Evolutionary conservation across 352 stramenopile genomes (phyloP).

Genomic region (Pythium sukuiense): DNA sequence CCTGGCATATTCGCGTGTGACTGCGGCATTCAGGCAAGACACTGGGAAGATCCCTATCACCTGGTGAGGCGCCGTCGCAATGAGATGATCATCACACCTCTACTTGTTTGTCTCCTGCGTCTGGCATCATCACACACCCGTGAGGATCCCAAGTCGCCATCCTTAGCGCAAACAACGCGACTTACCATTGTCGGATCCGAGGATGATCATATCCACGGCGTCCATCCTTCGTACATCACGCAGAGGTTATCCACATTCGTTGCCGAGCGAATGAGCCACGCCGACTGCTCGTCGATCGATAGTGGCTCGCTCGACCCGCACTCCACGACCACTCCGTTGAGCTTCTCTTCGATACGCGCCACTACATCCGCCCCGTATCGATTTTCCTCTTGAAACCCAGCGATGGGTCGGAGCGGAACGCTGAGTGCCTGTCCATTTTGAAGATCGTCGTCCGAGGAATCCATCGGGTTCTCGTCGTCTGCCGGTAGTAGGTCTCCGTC

Average conservation of each 20-base stretch:
- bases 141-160: neutral
- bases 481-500: neutral
- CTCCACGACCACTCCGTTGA: constrained; percentile 53
- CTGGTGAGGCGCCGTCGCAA: no score
- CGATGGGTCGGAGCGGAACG: constrained; percentile 10
- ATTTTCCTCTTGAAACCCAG: constrained; percentile 40
- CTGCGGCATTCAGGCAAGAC: no score
- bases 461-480: constrained; percentile 8
- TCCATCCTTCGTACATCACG: constrained; percentile 90
- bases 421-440: neutral
- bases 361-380: constrained; percentile 64
- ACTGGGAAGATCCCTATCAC: no score
- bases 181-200: neutral
- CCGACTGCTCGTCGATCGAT: constrained; percentile 72
- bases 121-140: neutral
- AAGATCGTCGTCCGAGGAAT: constrained; percentile 7
- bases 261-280: constrained; percentile 77
- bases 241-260: constrained; percentile 83
- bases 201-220: constrained; percentile 78
- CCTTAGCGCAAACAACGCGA: neutral
- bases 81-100: no score
- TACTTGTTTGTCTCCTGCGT: neutral
- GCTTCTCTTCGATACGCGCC: constrained; percentile 72
- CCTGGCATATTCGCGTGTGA: no score
- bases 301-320: constrained; percentile 32